phyloP scores from a whole-genome alignment of 768 basidiomycete genomes.

The Auricularia cornea region DNA sequence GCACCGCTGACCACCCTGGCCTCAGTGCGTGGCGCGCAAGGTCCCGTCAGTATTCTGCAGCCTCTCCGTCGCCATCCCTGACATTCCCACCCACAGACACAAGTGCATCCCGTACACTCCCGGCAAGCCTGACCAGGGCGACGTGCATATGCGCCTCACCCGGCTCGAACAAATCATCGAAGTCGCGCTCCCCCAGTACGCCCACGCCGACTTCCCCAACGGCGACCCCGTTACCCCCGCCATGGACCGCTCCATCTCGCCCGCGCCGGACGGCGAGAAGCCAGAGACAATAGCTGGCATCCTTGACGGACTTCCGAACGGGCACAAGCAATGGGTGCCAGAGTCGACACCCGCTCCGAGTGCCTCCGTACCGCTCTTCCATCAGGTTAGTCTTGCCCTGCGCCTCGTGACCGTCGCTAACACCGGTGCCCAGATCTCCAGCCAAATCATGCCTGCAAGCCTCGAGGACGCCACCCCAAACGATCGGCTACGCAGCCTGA shows the following conservation, averaged over 20 bases:
- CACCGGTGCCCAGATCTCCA: background rate
- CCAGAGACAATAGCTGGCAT: constrained; percentile 2
- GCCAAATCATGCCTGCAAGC: constrained; percentile 7
- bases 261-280: constrained; percentile 51
- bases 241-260: constrained; percentile 41
- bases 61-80: background rate
- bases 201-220: constrained; percentile 17
- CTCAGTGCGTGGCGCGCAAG: constrained; percentile 72
- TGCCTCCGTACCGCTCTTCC: background rate
- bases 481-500: constrained; percentile 75
- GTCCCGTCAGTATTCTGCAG: constrained; percentile 54
- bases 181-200: constrained; percentile 68
- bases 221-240: constrained; percentile 14
- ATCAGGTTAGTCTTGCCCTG: background rate
- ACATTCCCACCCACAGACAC: background rate
- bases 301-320: background rate
- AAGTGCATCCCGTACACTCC: constrained; percentile 79
- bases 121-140: constrained; percentile 69
- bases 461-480: constrained; percentile 32
- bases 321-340: background rate
- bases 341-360: background rate
- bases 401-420: background rate
- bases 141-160: constrained; percentile 62
- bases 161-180: constrained; percentile 79
- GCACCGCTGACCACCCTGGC: constrained; percentile 9